phyloP scores from a whole-genome alignment of 768 basidiomycete species.

The Suillus plorans region DNA sequence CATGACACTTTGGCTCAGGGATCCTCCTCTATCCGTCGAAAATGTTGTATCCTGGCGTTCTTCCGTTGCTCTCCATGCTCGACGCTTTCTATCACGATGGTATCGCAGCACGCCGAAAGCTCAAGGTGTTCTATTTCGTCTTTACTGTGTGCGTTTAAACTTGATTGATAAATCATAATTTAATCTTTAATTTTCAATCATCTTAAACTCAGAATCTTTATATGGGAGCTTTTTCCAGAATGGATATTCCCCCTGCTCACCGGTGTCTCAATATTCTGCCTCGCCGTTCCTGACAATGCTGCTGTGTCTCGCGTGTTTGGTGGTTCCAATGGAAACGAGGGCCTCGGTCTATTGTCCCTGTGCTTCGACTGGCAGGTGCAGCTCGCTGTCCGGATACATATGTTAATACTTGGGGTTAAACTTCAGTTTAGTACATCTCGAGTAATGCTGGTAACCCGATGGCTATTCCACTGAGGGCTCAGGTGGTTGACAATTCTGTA shows the following conservation, averaged over 20 bases:
- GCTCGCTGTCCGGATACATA: background rate
- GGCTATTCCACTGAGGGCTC: constrained; percentile 54
- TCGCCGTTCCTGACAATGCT: constrained; percentile 47
- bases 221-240: constrained; percentile 44
- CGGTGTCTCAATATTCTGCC: constrained; percentile 56
- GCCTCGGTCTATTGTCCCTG: constrained; percentile 57
- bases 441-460: constrained; percentile 38
- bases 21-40: constrained; percentile 43
- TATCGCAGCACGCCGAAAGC: constrained; percentile 37
- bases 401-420: constrained; percentile 42
- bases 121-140: constrained; percentile 51
- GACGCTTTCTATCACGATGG: constrained; percentile 43
- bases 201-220: constrained; percentile 32
- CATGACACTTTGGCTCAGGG: constrained; percentile 7
- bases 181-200: background rate
- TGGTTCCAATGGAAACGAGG: constrained; percentile 62
- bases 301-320: constrained; percentile 59
- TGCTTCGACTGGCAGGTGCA: constrained; percentile 60
- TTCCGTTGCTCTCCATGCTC: constrained; percentile 25
- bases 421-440: constrained; percentile 35
- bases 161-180: background rate
- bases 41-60: constrained; percentile 40
- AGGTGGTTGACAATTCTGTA: constrained; percentile 18
- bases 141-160: constrained; percentile 20
- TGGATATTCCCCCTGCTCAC: constrained; percentile 42